A percentile compares a stretch with the other conserved stretches of the same genome.
These are phyloP conservation scores for Aphanomyces invadans DNA, from an alignment of 352 stramenopile genomes.

Conservation along the genomic window DNA sequence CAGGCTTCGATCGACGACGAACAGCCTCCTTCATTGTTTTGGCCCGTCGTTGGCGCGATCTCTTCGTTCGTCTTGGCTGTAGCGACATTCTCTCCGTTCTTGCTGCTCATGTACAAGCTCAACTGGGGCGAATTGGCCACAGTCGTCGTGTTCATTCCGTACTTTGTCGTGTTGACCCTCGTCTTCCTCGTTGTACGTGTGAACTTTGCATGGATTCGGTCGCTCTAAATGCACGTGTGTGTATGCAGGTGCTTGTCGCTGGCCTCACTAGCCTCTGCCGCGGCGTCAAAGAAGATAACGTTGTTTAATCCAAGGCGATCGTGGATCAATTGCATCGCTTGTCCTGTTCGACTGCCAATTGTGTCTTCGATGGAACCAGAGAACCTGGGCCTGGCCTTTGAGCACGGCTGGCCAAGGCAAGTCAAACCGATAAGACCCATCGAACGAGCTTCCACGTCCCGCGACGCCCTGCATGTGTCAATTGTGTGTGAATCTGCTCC, in stretches of 20 bases:
- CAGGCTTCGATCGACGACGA: background rate
- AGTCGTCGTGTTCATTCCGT: background rate
- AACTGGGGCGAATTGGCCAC: background rate
- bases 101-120: conserved; percentile 15
- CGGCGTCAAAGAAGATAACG: background rate
- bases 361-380: too few relatives aligned
- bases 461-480: too few relatives aligned
- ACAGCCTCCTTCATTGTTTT: background rate
- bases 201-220: background rate
- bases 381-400: too few relatives aligned
- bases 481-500: too few relatives aligned
- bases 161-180: background rate
- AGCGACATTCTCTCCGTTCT: background rate
- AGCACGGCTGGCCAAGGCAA: too few relatives aligned
- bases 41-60: background rate
- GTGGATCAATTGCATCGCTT: too few relatives aligned
- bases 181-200: background rate
- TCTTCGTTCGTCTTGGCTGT: background rate
- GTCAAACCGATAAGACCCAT: too few relatives aligned
- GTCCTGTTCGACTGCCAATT: too few relatives aligned
- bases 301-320: too few relatives aligned
- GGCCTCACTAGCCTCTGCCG: background rate
- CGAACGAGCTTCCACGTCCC: too few relatives aligned
- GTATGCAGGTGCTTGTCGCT: background rate
- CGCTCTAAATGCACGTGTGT: background rate